Conservation (phyloP, 352 stramenopile species). For the Detonula confervacea region DNA sequence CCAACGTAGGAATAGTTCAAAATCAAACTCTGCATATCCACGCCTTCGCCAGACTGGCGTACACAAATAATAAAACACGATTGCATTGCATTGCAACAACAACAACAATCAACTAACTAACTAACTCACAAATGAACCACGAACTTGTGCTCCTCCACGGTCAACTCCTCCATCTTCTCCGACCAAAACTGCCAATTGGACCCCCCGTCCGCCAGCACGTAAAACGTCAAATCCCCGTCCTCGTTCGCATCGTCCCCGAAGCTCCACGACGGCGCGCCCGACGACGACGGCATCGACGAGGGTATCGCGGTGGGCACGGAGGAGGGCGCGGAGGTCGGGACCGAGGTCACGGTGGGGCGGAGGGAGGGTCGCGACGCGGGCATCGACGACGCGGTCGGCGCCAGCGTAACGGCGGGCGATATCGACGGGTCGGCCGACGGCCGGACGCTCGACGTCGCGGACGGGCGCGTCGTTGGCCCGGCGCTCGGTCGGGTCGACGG, state of each 20-base stretch:
- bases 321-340: not conserved
- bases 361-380: not conserved
- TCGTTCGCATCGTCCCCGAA: conserved; percentile 11
- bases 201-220: conserved; percentile 43
- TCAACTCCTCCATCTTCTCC: conserved; percentile 10
- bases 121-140: conserved; percentile 15
- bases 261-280: not conserved
- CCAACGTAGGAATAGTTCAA: too few species aligned
- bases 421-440: too few species aligned
- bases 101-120: too few species aligned
- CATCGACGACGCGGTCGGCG: too few species aligned
- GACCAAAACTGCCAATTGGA: conserved; percentile 32
- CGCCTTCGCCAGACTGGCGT: too few species aligned
- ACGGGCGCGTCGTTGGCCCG: too few species aligned
- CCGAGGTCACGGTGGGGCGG: not conserved
- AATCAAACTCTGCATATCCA: too few species aligned
- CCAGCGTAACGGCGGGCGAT: too few species aligned
- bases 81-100: too few species aligned
- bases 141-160: conserved; percentile 15
- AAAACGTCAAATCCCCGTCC: conserved; percentile 25
- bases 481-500: too few species aligned
- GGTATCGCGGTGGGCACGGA: not conserved
- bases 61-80: too few species aligned
- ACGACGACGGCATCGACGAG: not conserved
- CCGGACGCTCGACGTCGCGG: too few species aligned